Base-by-base conservation (phyloP, 805 yeast species). In the Barnettozyma populi region DNA sequence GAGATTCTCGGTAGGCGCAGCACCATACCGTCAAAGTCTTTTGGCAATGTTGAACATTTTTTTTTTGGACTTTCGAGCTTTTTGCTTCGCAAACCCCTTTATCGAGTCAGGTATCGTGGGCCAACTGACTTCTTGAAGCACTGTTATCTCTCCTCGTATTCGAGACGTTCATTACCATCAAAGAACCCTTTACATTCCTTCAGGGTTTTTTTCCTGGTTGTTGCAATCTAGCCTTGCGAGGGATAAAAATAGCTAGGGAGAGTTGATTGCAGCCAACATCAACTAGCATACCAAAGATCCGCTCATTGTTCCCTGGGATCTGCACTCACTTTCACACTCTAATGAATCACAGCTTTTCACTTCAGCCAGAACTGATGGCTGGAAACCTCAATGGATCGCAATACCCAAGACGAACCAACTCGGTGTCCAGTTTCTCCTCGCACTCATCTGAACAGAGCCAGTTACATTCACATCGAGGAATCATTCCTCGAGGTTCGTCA, bases 361-460 rank as follows among this genome's bases (percentile, higher is more conserved):
- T 29, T 29, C 32, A 29, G 13, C 32, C 5, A 13, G 32, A 35
- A 13, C 37, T 14, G 37, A 35, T 35, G 37, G 27, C 25, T 20
- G 37, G 37, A 14, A 35, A 14, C 23, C 10, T 35, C 14, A 35
- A 23, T 16, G 32, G 32, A 29, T 14, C 13, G 13, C n/a, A 29
- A 29, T 39, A 11, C 27, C 25, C 35, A 40, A 38, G 35, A 16
- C 44, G 60, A 5, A 36, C 55, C 10, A 46, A 50, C 46, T 58
- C 63, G 4, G 25, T 57, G 27, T 41, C 62, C 10, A 59, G 63
- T 31, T 49, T 52, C 45, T 40, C 38, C n/a, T 59, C 41, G 7
- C 27, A 37, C 27, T 14, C 55, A 53, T 18, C 54, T 57, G 42
- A 54, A 51, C 19, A 31, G 47, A 9, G 52, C 59, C n/a, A 60